Evolutionary conservation across 2,329 filamentous ascomycete genomes (phyloP).

Genomic region (Claviceps capensis): DNA sequence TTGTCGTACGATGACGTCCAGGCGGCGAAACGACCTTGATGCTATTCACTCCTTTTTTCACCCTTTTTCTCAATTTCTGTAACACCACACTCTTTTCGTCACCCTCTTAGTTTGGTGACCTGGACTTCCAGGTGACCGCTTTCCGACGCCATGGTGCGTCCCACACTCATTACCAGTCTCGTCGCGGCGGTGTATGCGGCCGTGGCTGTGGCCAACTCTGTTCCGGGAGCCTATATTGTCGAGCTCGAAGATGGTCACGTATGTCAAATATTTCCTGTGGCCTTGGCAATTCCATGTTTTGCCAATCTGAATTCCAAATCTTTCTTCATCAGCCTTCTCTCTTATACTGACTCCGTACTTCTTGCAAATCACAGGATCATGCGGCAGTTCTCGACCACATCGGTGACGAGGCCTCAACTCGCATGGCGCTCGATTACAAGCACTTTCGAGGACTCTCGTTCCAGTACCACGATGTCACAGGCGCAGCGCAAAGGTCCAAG

Average conservation of each 20-base stretch:
- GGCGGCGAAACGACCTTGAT: not conserved
- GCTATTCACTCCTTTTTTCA: not conserved
- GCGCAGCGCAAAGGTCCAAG: constrained; percentile 27
- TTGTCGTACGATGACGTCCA: not conserved
- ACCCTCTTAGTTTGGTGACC: not conserved
- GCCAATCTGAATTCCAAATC: no score
- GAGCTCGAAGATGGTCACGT: constrained; percentile 38
- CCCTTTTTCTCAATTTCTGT: not conserved
- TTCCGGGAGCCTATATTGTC: constrained; percentile 38
- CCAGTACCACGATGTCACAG: constrained; percentile 31
- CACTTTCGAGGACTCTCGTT: constrained; percentile 42
- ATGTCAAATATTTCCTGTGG: constrained; percentile 3
- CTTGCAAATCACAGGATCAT: constrained; percentile 1
- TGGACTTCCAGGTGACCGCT: not conserved
- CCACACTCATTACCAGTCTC: constrained; percentile 6
- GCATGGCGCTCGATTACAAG: constrained; percentile 33
- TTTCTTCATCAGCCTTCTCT: not conserved
- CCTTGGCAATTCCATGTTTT: not conserved
- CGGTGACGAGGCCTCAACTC: constrained; percentile 20
- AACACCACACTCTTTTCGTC: not conserved
- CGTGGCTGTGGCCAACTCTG: constrained; percentile 15
- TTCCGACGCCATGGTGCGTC: constrained; percentile 6
- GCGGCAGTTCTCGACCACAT: constrained; percentile 1
- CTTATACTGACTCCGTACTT: no score
- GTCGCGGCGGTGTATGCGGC: constrained; percentile 14